Conservation (phyloP, 1,284 basidiomycete species). For the Bondarzewia mesenterica region DNA sequence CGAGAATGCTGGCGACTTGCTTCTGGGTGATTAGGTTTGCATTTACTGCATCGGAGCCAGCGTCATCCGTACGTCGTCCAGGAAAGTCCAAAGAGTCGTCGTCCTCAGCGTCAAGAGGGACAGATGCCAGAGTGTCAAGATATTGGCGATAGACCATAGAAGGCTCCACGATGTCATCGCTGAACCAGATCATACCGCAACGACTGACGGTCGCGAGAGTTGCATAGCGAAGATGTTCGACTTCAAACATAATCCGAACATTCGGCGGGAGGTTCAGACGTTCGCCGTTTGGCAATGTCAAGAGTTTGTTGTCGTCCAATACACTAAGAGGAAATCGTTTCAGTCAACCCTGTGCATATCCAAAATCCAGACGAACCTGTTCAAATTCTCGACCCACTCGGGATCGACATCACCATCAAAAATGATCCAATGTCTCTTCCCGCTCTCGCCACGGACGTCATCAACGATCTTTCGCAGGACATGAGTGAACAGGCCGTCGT, state of each 20-base stretch:
- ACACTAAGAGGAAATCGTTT: constrained; percentile 51
- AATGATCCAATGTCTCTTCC: constrained; percentile 98
- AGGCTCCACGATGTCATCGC: constrained; percentile 88
- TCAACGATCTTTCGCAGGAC: constrained; percentile 97
- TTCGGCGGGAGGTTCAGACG: constrained; percentile 95
- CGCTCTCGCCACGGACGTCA: constrained; percentile 95
- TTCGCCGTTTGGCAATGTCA: constrained; percentile 97
- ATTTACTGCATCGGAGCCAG: constrained; percentile 41
- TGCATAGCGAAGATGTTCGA: constrained; percentile 95
- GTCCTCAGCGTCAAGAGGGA: constrained; percentile 86
- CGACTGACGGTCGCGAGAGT: constrained; percentile 98
- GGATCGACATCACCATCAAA: constrained; percentile 99
- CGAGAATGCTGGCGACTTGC: constrained; percentile 70
- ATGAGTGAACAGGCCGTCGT: constrained; percentile 97
- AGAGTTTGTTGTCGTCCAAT: constrained; percentile 96
- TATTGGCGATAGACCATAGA: constrained; percentile 91
- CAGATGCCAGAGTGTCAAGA: constrained; percentile 67
- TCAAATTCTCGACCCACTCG: constrained; percentile 99
- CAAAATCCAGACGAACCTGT: constrained; percentile 54
- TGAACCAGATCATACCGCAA: constrained; percentile 99
- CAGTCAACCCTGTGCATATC: too few species aligned
- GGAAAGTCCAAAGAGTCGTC: constrained; percentile 68
- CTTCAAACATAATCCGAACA: constrained; percentile 99
- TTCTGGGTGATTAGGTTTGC: constrained; percentile 74
- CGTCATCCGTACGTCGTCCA: constrained; percentile 50